Percentiles rank a stretch among this genome's conserved stretches.
These are phyloP conservation scores for Neonectria hederae DNA, from an alignment of 2,329 filamentous ascomycete genomes.

Conservation along the genomic window DNA sequence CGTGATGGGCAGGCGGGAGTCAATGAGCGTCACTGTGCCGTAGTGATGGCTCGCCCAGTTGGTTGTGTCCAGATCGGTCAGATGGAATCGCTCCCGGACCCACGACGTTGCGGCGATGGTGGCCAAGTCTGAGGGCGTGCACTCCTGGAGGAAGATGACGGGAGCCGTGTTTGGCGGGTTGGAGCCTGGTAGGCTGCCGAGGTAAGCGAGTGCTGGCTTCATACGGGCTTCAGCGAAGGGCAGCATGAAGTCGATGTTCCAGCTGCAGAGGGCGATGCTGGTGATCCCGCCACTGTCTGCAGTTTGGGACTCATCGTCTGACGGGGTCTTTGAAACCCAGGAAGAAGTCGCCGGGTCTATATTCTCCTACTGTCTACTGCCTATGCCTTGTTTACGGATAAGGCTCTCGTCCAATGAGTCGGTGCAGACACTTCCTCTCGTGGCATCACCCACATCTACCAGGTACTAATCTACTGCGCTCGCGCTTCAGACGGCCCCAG, in stretches of 20 bases:
- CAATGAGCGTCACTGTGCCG: conserved; percentile 63
- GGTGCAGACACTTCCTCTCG: too few relatives aligned
- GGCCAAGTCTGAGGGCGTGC: conserved; percentile 55
- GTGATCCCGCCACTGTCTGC: conserved; percentile 13
- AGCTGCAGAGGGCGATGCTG: conserved; percentile 45
- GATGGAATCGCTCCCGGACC: conserved; percentile 57
- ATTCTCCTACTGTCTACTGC: too few relatives aligned
- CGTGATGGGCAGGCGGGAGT: conserved; percentile 54
- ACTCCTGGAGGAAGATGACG: conserved; percentile 64
- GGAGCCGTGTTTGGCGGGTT: conserved; percentile 35
- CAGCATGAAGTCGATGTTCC: conserved; percentile 52
- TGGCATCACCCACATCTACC: too few relatives aligned
- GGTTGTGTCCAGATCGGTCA: conserved; percentile 56
- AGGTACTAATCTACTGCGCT: too few relatives aligned
- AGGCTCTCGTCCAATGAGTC: too few relatives aligned
- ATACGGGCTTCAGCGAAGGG: conserved; percentile 45
- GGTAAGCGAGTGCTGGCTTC: conserved; percentile 44
- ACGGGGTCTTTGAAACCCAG: conserved; percentile 22
- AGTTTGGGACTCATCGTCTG: conserved; percentile 1
- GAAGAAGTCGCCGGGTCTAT: conserved; percentile 16
- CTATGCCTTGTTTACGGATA: too few relatives aligned
- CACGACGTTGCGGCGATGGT: conserved; percentile 56
- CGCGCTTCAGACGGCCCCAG: too few relatives aligned
- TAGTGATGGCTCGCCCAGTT: conserved; percentile 59
- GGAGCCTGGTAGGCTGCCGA: conserved; percentile 27